phyloP scores from a whole-genome alignment of 169 alveolate genomes.

The Plasmodium gaboni region DNA sequence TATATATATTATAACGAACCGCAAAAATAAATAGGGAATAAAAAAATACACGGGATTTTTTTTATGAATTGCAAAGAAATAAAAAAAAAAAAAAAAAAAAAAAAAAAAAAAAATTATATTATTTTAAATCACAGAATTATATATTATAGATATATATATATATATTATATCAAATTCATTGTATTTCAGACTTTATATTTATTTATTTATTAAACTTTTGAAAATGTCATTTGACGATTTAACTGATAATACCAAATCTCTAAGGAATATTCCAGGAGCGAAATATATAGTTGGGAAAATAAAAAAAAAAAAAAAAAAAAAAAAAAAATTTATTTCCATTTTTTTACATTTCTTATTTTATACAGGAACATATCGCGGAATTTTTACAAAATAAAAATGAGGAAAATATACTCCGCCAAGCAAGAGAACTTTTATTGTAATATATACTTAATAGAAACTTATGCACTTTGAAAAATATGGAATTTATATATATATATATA shows the following conservation, averaged over 20 bases:
- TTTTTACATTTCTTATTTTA: constrained; percentile 9
- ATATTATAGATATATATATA: too few relatives aligned
- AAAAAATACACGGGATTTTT: too few relatives aligned
- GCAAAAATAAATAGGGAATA: too few relatives aligned
- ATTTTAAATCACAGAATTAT: constrained; percentile 1
- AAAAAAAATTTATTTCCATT: background rate
- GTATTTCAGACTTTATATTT: background rate
- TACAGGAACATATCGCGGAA: constrained; percentile 72
- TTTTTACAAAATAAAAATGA: constrained; percentile 74
- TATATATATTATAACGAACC: too few relatives aligned
- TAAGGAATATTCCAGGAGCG: constrained; percentile 77
- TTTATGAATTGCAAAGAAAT: too few relatives aligned
- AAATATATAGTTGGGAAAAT: constrained; percentile 66
- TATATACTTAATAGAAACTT: constrained; percentile 3
- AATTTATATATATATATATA: background rate
- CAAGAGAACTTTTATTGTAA: constrained; percentile 73
- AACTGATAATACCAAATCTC: constrained; percentile 72
- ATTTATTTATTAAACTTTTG: background rate
- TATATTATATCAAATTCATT: too few relatives aligned
- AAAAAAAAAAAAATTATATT: background rate
- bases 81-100: background rate
- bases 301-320: constrained; percentile 12
- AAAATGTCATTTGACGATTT: constrained; percentile 76
- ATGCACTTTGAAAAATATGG: background rate
- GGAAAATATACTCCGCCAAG: constrained; percentile 70